Evolutionary conservation across 1,139 yeast species (phyloP).

Genomic region (Scheffersomyces segobiensis): DNA sequence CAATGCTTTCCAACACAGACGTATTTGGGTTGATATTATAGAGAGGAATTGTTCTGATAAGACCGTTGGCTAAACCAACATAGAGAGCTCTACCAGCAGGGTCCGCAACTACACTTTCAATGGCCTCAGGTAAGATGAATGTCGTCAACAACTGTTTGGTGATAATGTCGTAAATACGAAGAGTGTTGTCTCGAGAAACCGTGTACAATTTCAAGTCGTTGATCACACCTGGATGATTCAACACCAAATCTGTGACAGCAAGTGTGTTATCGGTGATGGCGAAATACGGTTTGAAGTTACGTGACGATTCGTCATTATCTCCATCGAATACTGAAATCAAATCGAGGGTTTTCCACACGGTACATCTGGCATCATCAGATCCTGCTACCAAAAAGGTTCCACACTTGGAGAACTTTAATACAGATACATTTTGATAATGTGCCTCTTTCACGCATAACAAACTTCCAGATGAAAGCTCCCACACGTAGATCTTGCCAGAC

Average conservation of each 20-base stretch:
- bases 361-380: conserved; percentile 79
- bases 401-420: conserved; percentile 58
- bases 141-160: conserved; percentile 59
- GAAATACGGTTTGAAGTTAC: conserved; percentile 40
- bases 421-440: conserved; percentile 77
- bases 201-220: conserved; percentile 70
- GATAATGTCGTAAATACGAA: conserved; percentile 60
- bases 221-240: conserved; percentile 50
- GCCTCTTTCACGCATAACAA: conserved; percentile 73
- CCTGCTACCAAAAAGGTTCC: conserved; percentile 72
- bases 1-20: conserved; percentile 52
- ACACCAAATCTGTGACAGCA: conserved; percentile 62
- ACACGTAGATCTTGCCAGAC: conserved; percentile 73
- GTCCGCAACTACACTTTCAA: conserved; percentile 66
- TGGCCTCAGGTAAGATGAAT: conserved; percentile 61
- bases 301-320: conserved; percentile 16
- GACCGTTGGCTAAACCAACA: conserved; percentile 68
- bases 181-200: conserved; percentile 73
- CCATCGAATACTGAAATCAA: conserved; percentile 41
- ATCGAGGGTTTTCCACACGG: conserved; percentile 73
- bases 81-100: conserved; percentile 79
- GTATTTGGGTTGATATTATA: conserved; percentile 48
- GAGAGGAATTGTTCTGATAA: conserved; percentile 56
- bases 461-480: conserved; percentile 85
- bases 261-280: conserved; percentile 76